Base-by-base conservation (phyloP, 1,139 yeast genomes). In the Suhomyces taliae region DNA sequence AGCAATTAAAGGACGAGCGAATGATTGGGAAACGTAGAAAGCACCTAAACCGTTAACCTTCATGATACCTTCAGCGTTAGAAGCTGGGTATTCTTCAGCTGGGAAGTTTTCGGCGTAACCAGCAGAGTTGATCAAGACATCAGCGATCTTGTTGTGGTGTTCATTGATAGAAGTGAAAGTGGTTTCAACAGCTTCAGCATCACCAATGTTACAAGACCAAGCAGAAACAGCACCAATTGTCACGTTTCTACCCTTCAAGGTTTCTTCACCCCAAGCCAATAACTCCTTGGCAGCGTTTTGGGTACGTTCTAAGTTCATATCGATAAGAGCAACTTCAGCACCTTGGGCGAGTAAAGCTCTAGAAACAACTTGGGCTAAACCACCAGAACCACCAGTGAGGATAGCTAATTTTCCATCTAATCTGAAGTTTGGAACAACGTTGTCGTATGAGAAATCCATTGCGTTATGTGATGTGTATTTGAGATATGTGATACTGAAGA, bases 321-420 rank as follows among this genome's bases (percentile, higher is more conserved):
- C 95, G 38, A 87, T 76, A 41, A 87, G 73, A n/a, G 95, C 95
- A 40, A 87, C 71, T 14, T 85, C 85, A 6, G 90, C 87, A 41
- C 69, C 82, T 61, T 83, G 86, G 6, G 87, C 86, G 32, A 86
- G 70, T 45, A 83, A 74, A 19, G 87, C 88, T 64, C 85, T 80
- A 45, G 87, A 80, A 66, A 87, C 65, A 14, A 86, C 82, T 32
- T 83, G 70, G 3, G 90, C 85, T 56, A 87, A 72, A 19, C 95
- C 95, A 44, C 95, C 95, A 31, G 90, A 84, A 14, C 95, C 95
- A 44, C 95, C 95, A 33, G 95, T 87, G 55, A 87, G 69, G 45
- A 87, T 76, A 39, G 89, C 90, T 48, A 86, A 72, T 65, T 84
- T 82, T 46, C 87, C 87, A 57, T 85, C 90, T 54, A 87, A 76